Conservation (phyloP, 2,329 filamentous ascomycete genomes). For the Coniochaeta ligniaria region DNA sequence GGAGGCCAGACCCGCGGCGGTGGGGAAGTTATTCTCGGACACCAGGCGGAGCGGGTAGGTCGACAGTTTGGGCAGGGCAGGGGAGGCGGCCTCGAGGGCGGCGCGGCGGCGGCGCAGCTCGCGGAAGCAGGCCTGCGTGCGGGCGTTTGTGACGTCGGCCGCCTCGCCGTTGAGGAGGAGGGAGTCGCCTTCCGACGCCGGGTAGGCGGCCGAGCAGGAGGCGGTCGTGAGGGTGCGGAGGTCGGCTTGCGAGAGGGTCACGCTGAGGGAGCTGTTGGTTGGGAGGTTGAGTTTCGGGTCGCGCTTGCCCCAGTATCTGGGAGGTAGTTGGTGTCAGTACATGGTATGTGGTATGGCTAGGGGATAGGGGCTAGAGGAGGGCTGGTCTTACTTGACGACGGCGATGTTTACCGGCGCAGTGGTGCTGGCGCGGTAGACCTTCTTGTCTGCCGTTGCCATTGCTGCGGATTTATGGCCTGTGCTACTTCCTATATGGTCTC, state of each 20-base stretch:
- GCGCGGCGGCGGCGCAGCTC: conserved; percentile 74
- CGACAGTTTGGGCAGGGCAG: conserved; percentile 76
- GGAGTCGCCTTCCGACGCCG: conserved; percentile 48
- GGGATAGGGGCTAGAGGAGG: conserved; percentile 9
- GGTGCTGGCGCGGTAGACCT: conserved; percentile 84
- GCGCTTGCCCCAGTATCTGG: conserved; percentile 88
- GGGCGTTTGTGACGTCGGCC: conserved; percentile 79
- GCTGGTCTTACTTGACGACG: conserved; percentile 71
- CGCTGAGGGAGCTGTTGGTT: conserved; percentile 94
- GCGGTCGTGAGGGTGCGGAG: conserved; percentile 94
- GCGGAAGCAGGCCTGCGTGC: conserved; percentile 91
- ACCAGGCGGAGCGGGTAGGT: conserved; percentile 74
- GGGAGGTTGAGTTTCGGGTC: conserved; percentile 91
- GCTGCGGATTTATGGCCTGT: background rate
- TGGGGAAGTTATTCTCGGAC: conserved; percentile 98
- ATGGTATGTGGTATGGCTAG: conserved; percentile 8
- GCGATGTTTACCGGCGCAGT: conserved; percentile 98
- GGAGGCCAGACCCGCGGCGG: conserved; percentile 79
- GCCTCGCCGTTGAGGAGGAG: conserved; percentile 77
- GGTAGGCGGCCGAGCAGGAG: conserved; percentile 71
- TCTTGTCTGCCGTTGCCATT: conserved; percentile 31
- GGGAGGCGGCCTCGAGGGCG: conserved; percentile 63
- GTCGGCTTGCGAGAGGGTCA: conserved; percentile 90
- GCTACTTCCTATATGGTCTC: background rate
- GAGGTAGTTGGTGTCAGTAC: background rate